Conservation (phyloP, 1,284 basidiomycete genomes). For the Macrocystidia cucumis region DNA sequence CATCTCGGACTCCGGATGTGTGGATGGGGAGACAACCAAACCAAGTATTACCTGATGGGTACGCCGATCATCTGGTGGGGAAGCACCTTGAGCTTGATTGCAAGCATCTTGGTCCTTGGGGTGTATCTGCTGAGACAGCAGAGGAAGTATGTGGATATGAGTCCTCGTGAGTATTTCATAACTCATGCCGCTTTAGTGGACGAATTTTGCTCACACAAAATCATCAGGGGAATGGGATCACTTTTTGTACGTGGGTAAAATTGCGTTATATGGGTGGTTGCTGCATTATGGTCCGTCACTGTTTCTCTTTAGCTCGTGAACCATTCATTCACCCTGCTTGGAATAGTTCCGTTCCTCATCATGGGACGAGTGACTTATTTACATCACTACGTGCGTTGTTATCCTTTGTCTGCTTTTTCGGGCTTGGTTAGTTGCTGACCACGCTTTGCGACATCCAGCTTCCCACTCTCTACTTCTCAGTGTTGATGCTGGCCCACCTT, state of each 20-base stretch:
- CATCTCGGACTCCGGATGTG: slow-evolving; percentile 92
- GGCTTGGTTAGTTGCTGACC: slow-evolving; percentile 4
- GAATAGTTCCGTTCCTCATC: slow-evolving; percentile 84
- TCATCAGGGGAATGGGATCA: slow-evolving; percentile 89
- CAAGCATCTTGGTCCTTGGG: slow-evolving; percentile 44
- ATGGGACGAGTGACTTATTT: slow-evolving; percentile 94
- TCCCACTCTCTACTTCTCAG: slow-evolving; percentile 93
- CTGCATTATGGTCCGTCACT: slow-evolving; percentile 75
- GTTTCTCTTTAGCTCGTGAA: background rate
- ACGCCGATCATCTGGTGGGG: slow-evolving; percentile 94
- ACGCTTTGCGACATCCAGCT: slow-evolving; percentile 49
- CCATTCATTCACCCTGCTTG: background rate
- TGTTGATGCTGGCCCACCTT: slow-evolving; percentile 86
- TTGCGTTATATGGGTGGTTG: slow-evolving; percentile 88
- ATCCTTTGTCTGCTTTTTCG: slow-evolving; percentile 1
- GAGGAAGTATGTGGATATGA: slow-evolving; percentile 88
- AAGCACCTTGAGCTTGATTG: slow-evolving; percentile 60
- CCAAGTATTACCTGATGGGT: slow-evolving; percentile 93
- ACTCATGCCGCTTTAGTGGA: background rate
- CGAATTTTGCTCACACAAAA: no score
- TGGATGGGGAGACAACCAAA: slow-evolving; percentile 84
- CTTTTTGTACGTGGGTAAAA: slow-evolving; percentile 88
- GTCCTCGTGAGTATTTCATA: slow-evolving; percentile 48
- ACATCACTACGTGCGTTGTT: slow-evolving; percentile 76
- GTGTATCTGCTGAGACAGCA: slow-evolving; percentile 83